Evolutionary conservation across 805 yeast species (phyloP).

Genomic region (Saccharomyces paradoxus): DNA sequence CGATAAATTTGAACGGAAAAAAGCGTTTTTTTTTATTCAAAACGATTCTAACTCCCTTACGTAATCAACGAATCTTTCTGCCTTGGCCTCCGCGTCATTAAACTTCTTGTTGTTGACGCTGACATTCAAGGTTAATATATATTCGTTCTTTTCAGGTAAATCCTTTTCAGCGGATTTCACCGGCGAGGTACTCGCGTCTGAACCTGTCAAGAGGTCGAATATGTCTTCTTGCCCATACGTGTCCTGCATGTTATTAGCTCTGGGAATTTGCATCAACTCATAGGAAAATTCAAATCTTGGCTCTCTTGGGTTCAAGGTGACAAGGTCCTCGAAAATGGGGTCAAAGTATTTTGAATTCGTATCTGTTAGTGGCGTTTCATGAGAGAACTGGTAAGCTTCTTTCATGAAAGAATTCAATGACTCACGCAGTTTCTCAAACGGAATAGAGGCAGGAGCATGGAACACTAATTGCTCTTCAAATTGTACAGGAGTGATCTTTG

Average conservation of each 20-base stretch:
- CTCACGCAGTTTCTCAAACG: constrained; percentile 32
- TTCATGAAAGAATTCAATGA: constrained; percentile 42
- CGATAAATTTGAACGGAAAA: background rate
- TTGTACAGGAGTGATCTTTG: background rate
- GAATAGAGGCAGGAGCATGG: constrained; percentile 24
- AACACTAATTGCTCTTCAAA: constrained; percentile 25
- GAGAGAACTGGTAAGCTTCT: constrained; percentile 35
- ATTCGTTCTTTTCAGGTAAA: constrained; percentile 4
- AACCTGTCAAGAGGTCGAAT: constrained; percentile 14
- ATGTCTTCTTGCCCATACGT: constrained; percentile 14
- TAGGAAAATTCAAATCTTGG: constrained; percentile 23
- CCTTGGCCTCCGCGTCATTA: constrained; percentile 19
- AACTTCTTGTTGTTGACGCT: constrained; percentile 14
- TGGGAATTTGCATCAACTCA: constrained; percentile 9
- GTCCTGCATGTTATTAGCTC: constrained; percentile 2
- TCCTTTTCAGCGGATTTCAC: background rate
- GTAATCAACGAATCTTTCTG: constrained; percentile 18
- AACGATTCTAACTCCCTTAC: background rate
- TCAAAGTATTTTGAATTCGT: constrained; percentile 44
- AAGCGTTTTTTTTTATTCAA: background rate
- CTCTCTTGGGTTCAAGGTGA: constrained; percentile 34
- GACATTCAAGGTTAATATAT: constrained; percentile 16
- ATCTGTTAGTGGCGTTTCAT: constrained; percentile 14
- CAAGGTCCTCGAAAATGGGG: constrained; percentile 50
- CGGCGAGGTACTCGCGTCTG: background rate